Conservation (phyloP, 1,284 basidiomycete species). For the Ganoderma sp. region DNA sequence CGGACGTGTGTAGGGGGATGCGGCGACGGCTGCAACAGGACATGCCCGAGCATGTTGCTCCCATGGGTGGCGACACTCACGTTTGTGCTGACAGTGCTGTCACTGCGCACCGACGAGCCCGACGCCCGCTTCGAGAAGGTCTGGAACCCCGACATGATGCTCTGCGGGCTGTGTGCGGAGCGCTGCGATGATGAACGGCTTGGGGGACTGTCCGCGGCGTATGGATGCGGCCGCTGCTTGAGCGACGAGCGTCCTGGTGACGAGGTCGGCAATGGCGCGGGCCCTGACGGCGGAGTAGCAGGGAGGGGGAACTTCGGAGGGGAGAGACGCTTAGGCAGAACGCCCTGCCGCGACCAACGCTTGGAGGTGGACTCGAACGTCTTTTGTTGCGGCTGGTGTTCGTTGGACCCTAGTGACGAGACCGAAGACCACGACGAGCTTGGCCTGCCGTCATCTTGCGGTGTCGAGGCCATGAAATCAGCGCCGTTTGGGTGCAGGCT, state of each 20-base stretch:
- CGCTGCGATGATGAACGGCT: constrained; percentile 54
- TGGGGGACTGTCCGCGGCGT: constrained; percentile 43
- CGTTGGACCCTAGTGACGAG: constrained; percentile 57
- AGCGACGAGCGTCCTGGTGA: constrained; percentile 29
- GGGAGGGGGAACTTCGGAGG: constrained; percentile 67
- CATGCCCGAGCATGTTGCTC: constrained; percentile 32
- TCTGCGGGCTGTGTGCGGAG: constrained; percentile 51
- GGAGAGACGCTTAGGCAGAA: constrained; percentile 56
- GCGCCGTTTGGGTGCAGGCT: constrained; percentile 22
- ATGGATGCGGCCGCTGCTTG: constrained; percentile 40
- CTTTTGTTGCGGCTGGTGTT: constrained; percentile 33
- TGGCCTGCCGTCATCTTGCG: constrained; percentile 33
- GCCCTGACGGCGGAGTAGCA: constrained; percentile 47
- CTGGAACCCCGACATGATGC: constrained; percentile 52
- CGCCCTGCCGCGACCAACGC: constrained; percentile 64
- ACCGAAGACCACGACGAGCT: constrained; percentile 56
- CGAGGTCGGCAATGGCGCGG: constrained; percentile 27
- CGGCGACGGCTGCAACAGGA: constrained; percentile 18
- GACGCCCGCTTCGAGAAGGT: constrained; percentile 63
- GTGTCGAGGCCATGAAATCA: constrained; percentile 20
- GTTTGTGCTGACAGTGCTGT: constrained; percentile 53
- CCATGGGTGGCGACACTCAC: constrained; percentile 37
- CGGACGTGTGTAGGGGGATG: constrained; percentile 24
- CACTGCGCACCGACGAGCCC: constrained; percentile 57
- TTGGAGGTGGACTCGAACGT: constrained; percentile 48